Percentiles rank a stretch among this genome's conserved stretches.
These are phyloP conservation scores for Apiotrichum sp. DNA, from an alignment of 1,284 basidiomycete genomes.

Conservation along the genomic window DNA sequence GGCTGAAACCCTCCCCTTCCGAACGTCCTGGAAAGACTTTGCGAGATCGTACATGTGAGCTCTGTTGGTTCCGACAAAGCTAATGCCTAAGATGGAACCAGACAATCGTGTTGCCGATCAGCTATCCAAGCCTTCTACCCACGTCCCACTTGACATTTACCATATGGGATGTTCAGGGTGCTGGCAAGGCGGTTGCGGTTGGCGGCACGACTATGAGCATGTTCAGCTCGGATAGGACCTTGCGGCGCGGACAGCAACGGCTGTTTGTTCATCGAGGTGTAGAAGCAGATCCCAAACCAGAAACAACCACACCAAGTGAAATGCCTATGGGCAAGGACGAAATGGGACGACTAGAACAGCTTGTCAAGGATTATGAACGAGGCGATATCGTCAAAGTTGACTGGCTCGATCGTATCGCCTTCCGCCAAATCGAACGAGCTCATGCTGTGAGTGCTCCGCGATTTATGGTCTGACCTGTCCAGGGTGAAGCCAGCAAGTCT, in stretches of 20 bases:
- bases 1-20: conserved; percentile 79
- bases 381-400: conserved; percentile 90
- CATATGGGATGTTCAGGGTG: conserved; percentile 85
- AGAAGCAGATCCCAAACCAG: conserved; percentile 75
- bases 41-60: conserved; percentile 69
- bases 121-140: conserved; percentile 82
- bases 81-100: conserved; percentile 74
- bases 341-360: conserved; percentile 90
- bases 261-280: conserved; percentile 73
- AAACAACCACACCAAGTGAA: conserved; percentile 82
- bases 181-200: conserved; percentile 65
- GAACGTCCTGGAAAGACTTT: conserved; percentile 89
- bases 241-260: conserved; percentile 85
- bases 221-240: conserved; percentile 86
- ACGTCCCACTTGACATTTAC: conserved; percentile 87
- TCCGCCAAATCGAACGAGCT: conserved; percentile 86
- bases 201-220: conserved; percentile 85
- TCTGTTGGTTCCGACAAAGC: too few species aligned
- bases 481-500: conserved; percentile 82
- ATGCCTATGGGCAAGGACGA: conserved; percentile 62
- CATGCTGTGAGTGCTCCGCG: conserved; percentile 60
- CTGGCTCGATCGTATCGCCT: conserved; percentile 91
- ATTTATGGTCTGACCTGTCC: neutral
- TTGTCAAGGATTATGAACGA: conserved; percentile 92
- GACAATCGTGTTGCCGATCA: conserved; percentile 82